phyloP scores from a whole-genome alignment of 2,329 filamentous ascomycete species.

The Neonectria punicea region DNA sequence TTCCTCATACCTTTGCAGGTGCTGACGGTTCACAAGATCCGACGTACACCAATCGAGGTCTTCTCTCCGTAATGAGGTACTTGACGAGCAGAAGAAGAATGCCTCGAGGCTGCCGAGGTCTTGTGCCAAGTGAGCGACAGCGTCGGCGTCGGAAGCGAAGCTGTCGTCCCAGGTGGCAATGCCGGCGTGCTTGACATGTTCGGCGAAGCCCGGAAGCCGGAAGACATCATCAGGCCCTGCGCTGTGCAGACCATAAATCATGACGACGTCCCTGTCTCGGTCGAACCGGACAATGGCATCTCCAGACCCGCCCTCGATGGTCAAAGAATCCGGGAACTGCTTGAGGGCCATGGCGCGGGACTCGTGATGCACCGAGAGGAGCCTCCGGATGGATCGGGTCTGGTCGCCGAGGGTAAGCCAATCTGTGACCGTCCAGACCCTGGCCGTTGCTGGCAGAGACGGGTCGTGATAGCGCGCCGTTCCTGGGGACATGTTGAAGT shows the following conservation, averaged over 20 bases:
- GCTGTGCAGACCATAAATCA: slow-evolving; percentile 33
- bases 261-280: slow-evolving; percentile 45
- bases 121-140: slow-evolving; percentile 4
- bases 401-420: slow-evolving; percentile 40
- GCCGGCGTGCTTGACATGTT: slow-evolving; percentile 45
- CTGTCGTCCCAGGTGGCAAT: slow-evolving; percentile 26
- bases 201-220: slow-evolving; percentile 42
- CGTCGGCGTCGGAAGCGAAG: neutral
- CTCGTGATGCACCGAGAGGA: slow-evolving; percentile 50
- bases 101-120: slow-evolving; percentile 42
- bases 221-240: slow-evolving; percentile 19
- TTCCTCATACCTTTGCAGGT: slow-evolving; percentile 41
- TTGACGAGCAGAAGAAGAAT: slow-evolving; percentile 39
- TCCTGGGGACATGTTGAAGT: slow-evolving; percentile 37
- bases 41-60: slow-evolving; percentile 48
- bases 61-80: slow-evolving; percentile 12
- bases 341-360: slow-evolving; percentile 48
- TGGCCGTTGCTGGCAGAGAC: neutral
- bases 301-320: slow-evolving; percentile 39
- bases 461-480: slow-evolving; percentile 18
- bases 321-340: slow-evolving; percentile 47
- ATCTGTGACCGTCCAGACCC: slow-evolving; percentile 35
- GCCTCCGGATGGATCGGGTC: slow-evolving; percentile 43
- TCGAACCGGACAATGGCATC: slow-evolving; percentile 46
- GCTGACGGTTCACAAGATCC: slow-evolving; percentile 42